These are phyloP conservation scores for Metarhizium guizhouense DNA, from an alignment of 2,329 filamentous ascomycete species.

Conservation along the genomic window DNA sequence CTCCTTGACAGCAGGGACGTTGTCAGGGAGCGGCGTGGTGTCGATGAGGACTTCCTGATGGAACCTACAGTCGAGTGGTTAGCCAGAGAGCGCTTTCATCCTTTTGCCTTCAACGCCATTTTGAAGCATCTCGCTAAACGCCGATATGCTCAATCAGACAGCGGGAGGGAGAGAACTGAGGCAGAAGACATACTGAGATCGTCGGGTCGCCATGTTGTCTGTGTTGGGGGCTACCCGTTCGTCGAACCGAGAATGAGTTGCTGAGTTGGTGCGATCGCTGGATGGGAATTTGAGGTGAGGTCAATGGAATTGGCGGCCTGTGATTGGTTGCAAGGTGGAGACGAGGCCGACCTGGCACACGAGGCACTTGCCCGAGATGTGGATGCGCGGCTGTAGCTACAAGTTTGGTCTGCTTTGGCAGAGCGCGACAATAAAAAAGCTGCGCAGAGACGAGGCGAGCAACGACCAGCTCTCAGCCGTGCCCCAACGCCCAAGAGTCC, in stretches of 20 bases:
- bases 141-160: not conserved
- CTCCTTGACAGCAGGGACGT: conserved; percentile 88
- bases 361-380: not conserved
- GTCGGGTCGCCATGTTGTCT: conserved; percentile 32
- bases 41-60: conserved; percentile 89
- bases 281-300: conserved; percentile 23
- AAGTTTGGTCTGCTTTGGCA: conserved; percentile 1
- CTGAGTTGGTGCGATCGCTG: conserved; percentile 10
- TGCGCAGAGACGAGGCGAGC: not conserved
- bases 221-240: conserved; percentile 18
- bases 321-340: conserved; percentile 25
- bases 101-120: not conserved
- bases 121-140: not conserved
- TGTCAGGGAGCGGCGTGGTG: conserved; percentile 86
- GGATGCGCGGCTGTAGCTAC: not conserved
- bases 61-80: conserved; percentile 56
- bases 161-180: not conserved
- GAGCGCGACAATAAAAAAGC: conserved; percentile 6
- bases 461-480: not conserved
- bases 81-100: conserved; percentile 6
- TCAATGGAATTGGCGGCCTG: conserved; percentile 27
- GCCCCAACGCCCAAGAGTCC: not conserved
- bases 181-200: conserved; percentile 28
- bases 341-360: conserved; percentile 20
- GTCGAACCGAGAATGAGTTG: conserved; percentile 18